phyloP scores from a whole-genome alignment of 108 stramenopile genomes.

The Craspedostauros australis region DNA sequence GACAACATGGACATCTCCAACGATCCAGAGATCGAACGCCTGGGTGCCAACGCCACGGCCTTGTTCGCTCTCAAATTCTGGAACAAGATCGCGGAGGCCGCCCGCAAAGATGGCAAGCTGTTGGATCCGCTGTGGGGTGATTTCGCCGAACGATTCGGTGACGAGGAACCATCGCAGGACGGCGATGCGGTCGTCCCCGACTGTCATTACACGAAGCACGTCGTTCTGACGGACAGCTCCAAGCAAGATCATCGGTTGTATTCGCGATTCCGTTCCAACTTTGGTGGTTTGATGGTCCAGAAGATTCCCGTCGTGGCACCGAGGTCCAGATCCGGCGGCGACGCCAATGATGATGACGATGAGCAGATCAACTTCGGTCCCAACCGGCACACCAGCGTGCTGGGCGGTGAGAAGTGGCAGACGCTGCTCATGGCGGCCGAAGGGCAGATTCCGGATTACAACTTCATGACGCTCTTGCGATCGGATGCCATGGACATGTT shows the following conservation, averaged over 20 bases:
- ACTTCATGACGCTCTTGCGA: not conserved
- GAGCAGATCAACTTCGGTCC: too few relatives aligned
- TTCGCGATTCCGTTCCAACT: not conserved
- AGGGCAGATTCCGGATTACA: not conserved
- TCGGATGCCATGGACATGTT: too few relatives aligned
- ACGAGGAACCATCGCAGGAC: not conserved
- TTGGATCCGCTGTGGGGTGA: conserved; percentile 1
- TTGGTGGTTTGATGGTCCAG: not conserved
- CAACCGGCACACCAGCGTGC: too few relatives aligned
- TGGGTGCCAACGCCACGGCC: conserved; percentile 1
- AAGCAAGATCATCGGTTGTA: not conserved
- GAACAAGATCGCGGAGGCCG: not conserved
- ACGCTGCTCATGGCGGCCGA: not conserved
- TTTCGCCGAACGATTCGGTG: too few relatives aligned
- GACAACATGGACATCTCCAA: conserved; percentile 1
- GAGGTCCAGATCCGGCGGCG: too few relatives aligned
- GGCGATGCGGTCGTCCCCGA: not conserved
- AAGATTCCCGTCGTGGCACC: not conserved
- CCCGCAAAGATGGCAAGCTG: not conserved
- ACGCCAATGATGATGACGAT: too few relatives aligned
- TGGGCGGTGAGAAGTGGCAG: not conserved
- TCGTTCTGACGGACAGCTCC: not conserved
- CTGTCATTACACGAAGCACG: not conserved
- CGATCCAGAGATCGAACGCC: not conserved
- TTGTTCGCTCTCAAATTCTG: not conserved